A percentile compares a stretch with the other conserved stretches of the same genome.
phyloP scores from a whole-genome alignment of 176 grass and related monocot species.

The Pontederia crassipes region DNA sequence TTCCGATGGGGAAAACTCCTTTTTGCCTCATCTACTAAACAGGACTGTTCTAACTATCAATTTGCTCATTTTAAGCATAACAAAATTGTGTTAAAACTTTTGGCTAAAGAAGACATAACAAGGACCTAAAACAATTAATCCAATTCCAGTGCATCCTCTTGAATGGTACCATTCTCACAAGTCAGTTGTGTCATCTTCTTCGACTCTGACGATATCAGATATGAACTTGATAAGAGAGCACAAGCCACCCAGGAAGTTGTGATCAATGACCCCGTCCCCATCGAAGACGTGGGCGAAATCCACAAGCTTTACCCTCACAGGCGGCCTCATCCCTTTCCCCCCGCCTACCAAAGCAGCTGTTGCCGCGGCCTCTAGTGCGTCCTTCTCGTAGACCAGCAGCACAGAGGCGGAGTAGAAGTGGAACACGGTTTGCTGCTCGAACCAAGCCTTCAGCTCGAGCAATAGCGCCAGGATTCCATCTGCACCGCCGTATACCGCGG shows the following conservation, averaged over 20 bases:
- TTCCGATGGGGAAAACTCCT: too few species aligned
- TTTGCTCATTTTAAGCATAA: too few species aligned
- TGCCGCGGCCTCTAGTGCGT: background rate
- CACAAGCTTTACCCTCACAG: conserved; percentile 53
- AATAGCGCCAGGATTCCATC: conserved; percentile 60
- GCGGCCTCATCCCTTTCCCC: background rate
- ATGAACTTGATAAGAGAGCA: conserved; percentile 39
- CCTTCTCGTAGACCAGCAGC: conserved; percentile 58
- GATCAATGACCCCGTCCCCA: conserved; percentile 69
- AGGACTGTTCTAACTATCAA: too few species aligned
- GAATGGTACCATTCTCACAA: too few species aligned
- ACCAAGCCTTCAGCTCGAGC: conserved; percentile 76
- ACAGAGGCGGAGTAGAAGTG: conserved; percentile 83
- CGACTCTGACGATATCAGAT: background rate
- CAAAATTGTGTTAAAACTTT: too few species aligned
- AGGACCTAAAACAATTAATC: too few species aligned
- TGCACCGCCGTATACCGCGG: conserved; percentile 47
- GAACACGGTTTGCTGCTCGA: conserved; percentile 79
- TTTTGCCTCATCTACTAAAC: too few species aligned
- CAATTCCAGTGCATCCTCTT: too few species aligned
- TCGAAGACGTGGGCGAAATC: conserved; percentile 74
- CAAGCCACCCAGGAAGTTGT: conserved; percentile 80
- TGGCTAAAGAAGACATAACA: too few species aligned
- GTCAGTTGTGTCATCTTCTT: too few species aligned
- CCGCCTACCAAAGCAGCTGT: background rate